Conservation (phyloP, 2,329 filamentous ascomycete species). For the Aspergillus calidoustus region DNA sequence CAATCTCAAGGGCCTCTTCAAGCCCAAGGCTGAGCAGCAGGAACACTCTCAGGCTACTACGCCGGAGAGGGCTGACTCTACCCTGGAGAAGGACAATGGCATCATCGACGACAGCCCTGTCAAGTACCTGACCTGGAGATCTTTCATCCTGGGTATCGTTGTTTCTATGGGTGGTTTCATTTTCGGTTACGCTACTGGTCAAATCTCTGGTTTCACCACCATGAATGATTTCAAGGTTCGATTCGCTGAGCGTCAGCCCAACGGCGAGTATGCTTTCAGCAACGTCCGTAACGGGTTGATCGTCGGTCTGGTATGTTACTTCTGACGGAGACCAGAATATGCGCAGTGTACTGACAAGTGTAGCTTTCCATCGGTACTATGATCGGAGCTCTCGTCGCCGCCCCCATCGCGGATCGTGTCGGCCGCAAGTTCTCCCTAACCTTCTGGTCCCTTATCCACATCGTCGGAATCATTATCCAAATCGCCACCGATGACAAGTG, state of each 20-base stretch:
- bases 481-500: conserved; percentile 48
- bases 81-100: conserved; percentile 38
- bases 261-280: conserved; percentile 45
- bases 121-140: conserved; percentile 48
- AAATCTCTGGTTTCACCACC: conserved; percentile 52
- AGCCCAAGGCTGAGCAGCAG: conserved; percentile 34
- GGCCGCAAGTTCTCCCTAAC: conserved; percentile 52
- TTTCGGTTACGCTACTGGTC: conserved; percentile 52
- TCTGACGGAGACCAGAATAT: too few species aligned
- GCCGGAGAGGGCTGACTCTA: conserved; percentile 38
- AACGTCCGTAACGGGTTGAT: conserved; percentile 51
- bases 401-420: conserved; percentile 51
- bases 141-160: conserved; percentile 49
- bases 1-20: conserved; percentile 35
- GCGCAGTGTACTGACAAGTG: conserved; percentile 17
- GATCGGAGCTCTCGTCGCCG: conserved; percentile 48
- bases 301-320: conserved; percentile 46
- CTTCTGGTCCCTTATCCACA: conserved; percentile 51
- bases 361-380: conserved; percentile 52
- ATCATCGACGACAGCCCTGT: conserved; percentile 48
- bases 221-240: conserved; percentile 52
- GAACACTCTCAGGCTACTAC: conserved; percentile 41
- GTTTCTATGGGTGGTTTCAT: conserved; percentile 55
- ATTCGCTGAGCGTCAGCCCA: conserved; percentile 42
- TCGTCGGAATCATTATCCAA: conserved; percentile 53